phyloP scores from a whole-genome alignment of 352 stramenopile species.

The Phytophthora lateralis region DNA sequence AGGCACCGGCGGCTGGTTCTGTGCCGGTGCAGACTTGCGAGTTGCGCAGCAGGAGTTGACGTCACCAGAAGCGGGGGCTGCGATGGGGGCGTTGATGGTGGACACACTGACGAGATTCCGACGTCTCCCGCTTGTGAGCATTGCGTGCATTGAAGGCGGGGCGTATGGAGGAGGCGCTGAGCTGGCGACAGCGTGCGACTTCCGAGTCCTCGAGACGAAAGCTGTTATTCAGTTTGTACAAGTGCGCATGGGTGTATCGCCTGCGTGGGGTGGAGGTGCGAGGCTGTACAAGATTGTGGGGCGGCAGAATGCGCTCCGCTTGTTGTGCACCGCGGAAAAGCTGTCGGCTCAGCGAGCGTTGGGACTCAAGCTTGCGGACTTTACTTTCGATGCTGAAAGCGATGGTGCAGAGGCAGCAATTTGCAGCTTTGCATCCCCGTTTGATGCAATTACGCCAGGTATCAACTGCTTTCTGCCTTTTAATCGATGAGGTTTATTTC shows the following conservation, averaged over 20 bases:
- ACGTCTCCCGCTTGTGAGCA: slow-evolving; percentile 78
- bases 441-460: slow-evolving; percentile 63
- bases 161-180: slow-evolving; percentile 88
- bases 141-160: slow-evolving; percentile 79
- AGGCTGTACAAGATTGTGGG: slow-evolving; percentile 83
- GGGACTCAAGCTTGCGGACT: slow-evolving; percentile 72
- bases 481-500: neutral
- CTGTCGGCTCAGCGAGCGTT: slow-evolving; percentile 50
- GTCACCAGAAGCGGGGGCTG: slow-evolving; percentile 61
- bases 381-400: slow-evolving; percentile 46
- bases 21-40: slow-evolving; percentile 79
- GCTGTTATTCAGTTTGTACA: slow-evolving; percentile 89
- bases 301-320: slow-evolving; percentile 62
- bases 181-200: slow-evolving; percentile 84
- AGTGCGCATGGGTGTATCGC: slow-evolving; percentile 79
- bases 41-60: slow-evolving; percentile 81
- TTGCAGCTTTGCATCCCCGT: slow-evolving; percentile 59
- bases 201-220: slow-evolving; percentile 62
- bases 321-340: slow-evolving; percentile 77
- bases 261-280: slow-evolving; percentile 82
- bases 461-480: neutral
- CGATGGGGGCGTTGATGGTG: slow-evolving; percentile 79
- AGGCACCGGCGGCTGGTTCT: slow-evolving; percentile 78
- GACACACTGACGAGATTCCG: slow-evolving; percentile 74
- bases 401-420: slow-evolving; percentile 36